Base-by-base conservation (phyloP, 1,284 basidiomycete species). In the Wallemia ichthyophaga region DNA sequence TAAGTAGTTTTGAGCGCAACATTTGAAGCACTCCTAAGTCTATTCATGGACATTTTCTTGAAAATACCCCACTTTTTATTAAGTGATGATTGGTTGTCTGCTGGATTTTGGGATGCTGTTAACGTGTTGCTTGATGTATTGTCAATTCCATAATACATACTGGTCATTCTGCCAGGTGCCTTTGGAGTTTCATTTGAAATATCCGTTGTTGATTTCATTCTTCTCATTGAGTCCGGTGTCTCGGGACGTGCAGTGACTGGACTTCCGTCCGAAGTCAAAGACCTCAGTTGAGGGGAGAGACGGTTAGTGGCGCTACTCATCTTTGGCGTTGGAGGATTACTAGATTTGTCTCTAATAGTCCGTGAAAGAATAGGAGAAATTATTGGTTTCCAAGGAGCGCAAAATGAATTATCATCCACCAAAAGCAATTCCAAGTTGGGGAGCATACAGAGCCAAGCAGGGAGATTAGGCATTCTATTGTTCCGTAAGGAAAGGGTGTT, bases 41-140 rank as follows among this genome's bases (percentile, higher is more conserved):
- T 83, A 24, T 85, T 82, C 83, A 89, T 88, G 11, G 85, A 89
- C 83, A 94, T 89, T 72, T 94, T 94, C 71, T 88, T 86, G 62
- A 94, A 73, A 72, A 94, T 91, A 1, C 88, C 85, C 85, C 86
- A 91, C 61, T 83, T 79, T 60, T 78, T 78, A 55, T 71, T 71
- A 68, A 48, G n/a, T 5, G 37, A 11, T 21, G 37, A 48, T 19
- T 48, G 37, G 81, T 81, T 62, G 78, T 76, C 63, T 76, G 76
- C 54, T 72, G 72, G 31, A 76, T 68, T 63, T 67, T 60, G 27
- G 56, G 59, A 58, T 25, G 61, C 60, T 24, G 23, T 7, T 57
- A 27, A 23, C 3, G 28, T 57, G 24, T 57, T 27, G 21, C 21
- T 57, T 27, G 56, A 27, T 23, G 24, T 21, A 57, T 31, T n/a